A percentile compares a stretch with the other conserved stretches of the same genome.
These are phyloP conservation scores for Eucalyptus cloeziana DNA, from an alignment of 345 rosid species.

Conservation along the genomic window DNA sequence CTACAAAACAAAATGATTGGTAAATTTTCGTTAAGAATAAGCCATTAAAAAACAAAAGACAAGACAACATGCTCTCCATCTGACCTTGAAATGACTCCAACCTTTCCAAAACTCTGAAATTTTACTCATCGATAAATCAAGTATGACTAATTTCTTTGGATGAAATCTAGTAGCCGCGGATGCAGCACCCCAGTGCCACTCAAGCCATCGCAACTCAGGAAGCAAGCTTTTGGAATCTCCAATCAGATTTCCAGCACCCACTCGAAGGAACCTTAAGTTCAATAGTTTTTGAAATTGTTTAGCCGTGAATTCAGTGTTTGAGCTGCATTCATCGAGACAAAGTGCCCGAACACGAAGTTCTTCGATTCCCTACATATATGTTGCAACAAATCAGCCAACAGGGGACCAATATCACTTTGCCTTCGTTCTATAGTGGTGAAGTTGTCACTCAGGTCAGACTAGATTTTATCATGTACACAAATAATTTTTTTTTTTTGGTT, in stretches of 20 bases:
- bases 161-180: not conserved
- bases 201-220: constrained; percentile 8
- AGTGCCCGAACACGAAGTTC: not conserved
- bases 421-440: not conserved
- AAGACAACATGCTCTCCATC: not conserved
- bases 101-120: not conserved
- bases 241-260: not conserved
- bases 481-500: too few relatives aligned
- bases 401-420: not conserved
- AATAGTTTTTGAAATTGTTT: not conserved
- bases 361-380: not conserved
- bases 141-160: not conserved
- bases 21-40: not conserved
- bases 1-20: not conserved
- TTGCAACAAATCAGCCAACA: not conserved
- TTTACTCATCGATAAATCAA: not conserved
- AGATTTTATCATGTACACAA: too few relatives aligned
- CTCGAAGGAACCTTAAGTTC: not conserved
- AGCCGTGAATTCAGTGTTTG: fast-evolving
- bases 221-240: not conserved
- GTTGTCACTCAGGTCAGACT: not conserved
- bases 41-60: too few relatives aligned
- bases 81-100: not conserved
- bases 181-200: not conserved
- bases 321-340: not conserved